Base-by-base conservation (phyloP, 116 monocot genomes). In the Papilionanthe hybrid region DNA sequence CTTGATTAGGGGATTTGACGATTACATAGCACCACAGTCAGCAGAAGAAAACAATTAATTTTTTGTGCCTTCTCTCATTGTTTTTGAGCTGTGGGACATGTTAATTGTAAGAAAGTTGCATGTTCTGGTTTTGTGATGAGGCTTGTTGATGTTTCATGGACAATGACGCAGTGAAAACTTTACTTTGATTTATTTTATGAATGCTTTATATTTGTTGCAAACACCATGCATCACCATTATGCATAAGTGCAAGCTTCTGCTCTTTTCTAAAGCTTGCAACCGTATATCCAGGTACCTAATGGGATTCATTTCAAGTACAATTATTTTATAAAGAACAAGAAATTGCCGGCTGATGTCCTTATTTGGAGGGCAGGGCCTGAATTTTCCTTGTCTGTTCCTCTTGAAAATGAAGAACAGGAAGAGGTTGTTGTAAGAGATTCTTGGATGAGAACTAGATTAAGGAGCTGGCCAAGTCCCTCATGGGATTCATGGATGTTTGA, bases 261-360 rank as follows among this genome's bases (percentile, higher is more conserved):
- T 77, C 20, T 77, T 20, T 65, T 55, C 27, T 77, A 7, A 25
- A 37, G 7, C 8, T 28, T 47, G 22, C 47, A 78, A 22, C 60
- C 77, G 29, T 42, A 48, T 42, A 78, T 25, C 72, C 81, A 96
- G 96, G 91, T 96, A 53, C 92, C 96, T 77, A 78, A 77, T 86
- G 94, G 94, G 37, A 86, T 84, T 42, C 82, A 88, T 86, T 92
- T 96, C 79, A 94, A 90, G 63, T 96, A 96, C 55, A 96, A 91
- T 88, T 96, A 96, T 87, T 87, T 96, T 63, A 73, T 94, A 63
- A 91, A 85, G 84, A 81, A 80, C 10, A 56, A 83, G 68, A 85
- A 79, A 13, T 68, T 84, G 7, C 60, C 83, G 78, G 84, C 60
- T 42, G 60, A 77, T 76, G 80, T 82, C 44, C 78, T 86, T 79